phyloP scores from a whole-genome alignment of 257 asterid species.

The Primulina eburnea region DNA sequence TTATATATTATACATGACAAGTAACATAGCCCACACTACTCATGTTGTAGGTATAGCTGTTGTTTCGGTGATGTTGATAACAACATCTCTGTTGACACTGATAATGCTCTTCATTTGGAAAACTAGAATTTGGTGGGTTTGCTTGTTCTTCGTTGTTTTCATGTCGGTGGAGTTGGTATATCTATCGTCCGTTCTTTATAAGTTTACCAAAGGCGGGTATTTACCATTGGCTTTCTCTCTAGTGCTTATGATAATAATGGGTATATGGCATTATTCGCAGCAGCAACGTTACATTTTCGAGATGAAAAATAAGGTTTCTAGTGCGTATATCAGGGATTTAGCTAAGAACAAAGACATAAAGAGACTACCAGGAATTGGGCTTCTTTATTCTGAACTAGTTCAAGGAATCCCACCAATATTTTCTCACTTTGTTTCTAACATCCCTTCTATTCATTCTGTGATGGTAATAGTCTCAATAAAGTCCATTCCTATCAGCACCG shows the following conservation, averaged over 20 bases:
- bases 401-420: no score
- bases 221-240: slow-evolving; percentile 54
- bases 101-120: slow-evolving; percentile 71
- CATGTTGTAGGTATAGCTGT: slow-evolving; percentile 58
- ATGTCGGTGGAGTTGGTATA: slow-evolving; percentile 38
- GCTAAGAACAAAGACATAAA: no score
- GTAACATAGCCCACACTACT: background rate
- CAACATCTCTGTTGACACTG: slow-evolving; percentile 47
- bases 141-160: slow-evolving; percentile 36
- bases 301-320: no score
- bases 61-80: slow-evolving; percentile 63
- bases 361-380: no score
- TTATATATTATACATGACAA: no score
- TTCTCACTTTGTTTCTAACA: no score
- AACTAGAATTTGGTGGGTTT: slow-evolving; percentile 48
- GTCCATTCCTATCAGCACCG: no score
- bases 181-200: slow-evolving; percentile 50
- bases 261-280: slow-evolving; percentile 58
- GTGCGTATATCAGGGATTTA: no score
- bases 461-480: no score
- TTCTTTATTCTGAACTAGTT: no score
- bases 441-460: no score
- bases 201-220: slow-evolving; percentile 67
- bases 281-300: no score
- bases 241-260: slow-evolving; percentile 53